Conservation (phyloP, 768 basidiomycete species). For the Paxillus ammoniavirescens region DNA sequence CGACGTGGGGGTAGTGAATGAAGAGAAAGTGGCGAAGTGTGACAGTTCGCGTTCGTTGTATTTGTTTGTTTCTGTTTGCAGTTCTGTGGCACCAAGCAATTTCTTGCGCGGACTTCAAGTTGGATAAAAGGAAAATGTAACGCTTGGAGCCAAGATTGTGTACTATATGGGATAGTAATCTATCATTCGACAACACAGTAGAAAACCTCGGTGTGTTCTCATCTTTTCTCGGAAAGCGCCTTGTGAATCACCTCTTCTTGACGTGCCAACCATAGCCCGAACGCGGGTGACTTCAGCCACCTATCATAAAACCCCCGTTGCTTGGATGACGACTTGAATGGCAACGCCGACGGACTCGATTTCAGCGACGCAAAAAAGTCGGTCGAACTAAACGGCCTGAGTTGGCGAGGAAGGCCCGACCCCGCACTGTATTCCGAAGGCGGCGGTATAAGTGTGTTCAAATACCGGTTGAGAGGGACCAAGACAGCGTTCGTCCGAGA, state of each 20-base stretch:
- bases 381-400: slow-evolving; percentile 68
- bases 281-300: slow-evolving; percentile 74
- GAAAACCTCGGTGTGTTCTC: neutral
- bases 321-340: slow-evolving; percentile 67
- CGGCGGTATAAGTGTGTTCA: slow-evolving; percentile 81
- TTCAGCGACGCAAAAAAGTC: slow-evolving; percentile 76
- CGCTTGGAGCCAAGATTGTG: too few species aligned
- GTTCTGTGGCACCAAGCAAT: slow-evolving; percentile 18
- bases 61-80: slow-evolving; percentile 21
- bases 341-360: slow-evolving; percentile 64
- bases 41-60: slow-evolving; percentile 6
- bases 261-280: slow-evolving; percentile 75
- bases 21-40: slow-evolving; percentile 8
- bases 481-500: slow-evolving; percentile 83
- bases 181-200: neutral
- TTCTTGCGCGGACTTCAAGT: neutral
- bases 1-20: slow-evolving; percentile 11
- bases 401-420: slow-evolving; percentile 34
- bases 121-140: too few species aligned
- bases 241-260: slow-evolving; percentile 71
- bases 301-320: slow-evolving; percentile 74
- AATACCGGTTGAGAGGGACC: slow-evolving; percentile 88
- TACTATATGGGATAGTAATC: neutral
- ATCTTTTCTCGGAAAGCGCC: slow-evolving; percentile 39
- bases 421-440: slow-evolving; percentile 42